phyloP scores from a whole-genome alignment of 495 filamentous ascomycete genomes.

The Podospora pseudoanserina region DNA sequence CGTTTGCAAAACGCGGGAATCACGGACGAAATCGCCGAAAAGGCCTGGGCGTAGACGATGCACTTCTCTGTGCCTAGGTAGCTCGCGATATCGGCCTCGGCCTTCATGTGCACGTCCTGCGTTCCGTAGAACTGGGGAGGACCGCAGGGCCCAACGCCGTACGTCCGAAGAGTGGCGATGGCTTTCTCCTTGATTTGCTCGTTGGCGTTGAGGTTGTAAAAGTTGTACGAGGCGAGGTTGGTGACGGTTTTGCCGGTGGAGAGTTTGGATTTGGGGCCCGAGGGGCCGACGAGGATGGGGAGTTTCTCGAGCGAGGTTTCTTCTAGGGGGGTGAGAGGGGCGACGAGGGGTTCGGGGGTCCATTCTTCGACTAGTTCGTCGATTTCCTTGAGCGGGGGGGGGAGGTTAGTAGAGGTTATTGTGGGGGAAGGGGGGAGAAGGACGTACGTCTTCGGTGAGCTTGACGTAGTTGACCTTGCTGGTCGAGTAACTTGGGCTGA shows the following conservation, averaged over 20 bases:
- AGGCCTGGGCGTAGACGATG: slow-evolving; percentile 93
- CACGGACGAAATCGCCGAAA: slow-evolving; percentile 89
- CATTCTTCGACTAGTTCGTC: slow-evolving; percentile 97
- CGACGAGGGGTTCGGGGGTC: slow-evolving; percentile 89
- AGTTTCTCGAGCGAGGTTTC: slow-evolving; percentile 78
- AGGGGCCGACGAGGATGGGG: slow-evolving; percentile 82
- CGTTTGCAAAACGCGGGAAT: slow-evolving; percentile 96
- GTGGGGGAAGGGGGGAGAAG: background rate
- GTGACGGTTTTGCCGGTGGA: slow-evolving; percentile 83
- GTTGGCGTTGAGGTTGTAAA: slow-evolving; percentile 92
- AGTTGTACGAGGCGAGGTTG: slow-evolving; percentile 92
- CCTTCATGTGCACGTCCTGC: slow-evolving; percentile 97
- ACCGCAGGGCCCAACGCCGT: slow-evolving; percentile 94
- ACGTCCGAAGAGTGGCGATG: slow-evolving; percentile 86
- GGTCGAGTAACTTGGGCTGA: slow-evolving; percentile 87
- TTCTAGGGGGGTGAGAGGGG: slow-evolving; percentile 65
- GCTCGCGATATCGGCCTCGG: slow-evolving; percentile 87
- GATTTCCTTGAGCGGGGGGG: slow-evolving; percentile 60
- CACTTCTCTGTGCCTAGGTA: slow-evolving; percentile 81
- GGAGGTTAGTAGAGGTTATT: background rate
- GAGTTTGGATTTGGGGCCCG: slow-evolving; percentile 85
- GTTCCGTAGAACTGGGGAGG: slow-evolving; percentile 98
- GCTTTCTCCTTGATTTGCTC: slow-evolving; percentile 91
- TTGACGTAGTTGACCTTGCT: slow-evolving; percentile 80
- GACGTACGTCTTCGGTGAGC: slow-evolving; percentile 71